Percentiles rank a stretch among this genome's conserved stretches.
Evolutionary conservation across 1,139 yeast genomes (phyloP).

Genomic region (Geotrichum citri-aurantii): DNA sequence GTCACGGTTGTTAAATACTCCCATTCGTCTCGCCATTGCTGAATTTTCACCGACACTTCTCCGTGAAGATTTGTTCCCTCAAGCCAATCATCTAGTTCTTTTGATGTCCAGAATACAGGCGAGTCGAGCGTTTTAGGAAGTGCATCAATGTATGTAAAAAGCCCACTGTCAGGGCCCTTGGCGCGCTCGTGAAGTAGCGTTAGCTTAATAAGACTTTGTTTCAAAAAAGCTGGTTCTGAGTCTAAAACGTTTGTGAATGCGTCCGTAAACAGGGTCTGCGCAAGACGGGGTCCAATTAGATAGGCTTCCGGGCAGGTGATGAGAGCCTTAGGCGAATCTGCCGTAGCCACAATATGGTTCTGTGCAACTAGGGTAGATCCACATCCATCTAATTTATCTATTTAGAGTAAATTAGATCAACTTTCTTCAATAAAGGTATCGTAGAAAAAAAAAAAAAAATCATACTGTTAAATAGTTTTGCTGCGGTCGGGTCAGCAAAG

Average conservation of each 20-base stretch:
- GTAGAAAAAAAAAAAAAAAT: background rate
- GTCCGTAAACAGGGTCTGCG: conserved; percentile 21
- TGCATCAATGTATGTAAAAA: conserved; percentile 8
- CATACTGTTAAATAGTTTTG: conserved; percentile 7
- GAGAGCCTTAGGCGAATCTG: conserved; percentile 20
- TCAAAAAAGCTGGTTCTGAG: background rate
- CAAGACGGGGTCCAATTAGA: conserved; percentile 28
- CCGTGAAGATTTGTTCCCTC: conserved; percentile 55
- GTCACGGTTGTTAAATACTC: conserved; percentile 2
- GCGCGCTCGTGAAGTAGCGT: conserved; percentile 22
- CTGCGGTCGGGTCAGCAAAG: conserved; percentile 23
- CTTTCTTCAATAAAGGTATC: background rate
- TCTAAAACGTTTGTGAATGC: background rate
- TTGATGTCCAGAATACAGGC: conserved; percentile 27
- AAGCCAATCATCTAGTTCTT: conserved; percentile 44
- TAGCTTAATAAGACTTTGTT: conserved; percentile 25
- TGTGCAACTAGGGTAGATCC: conserved; percentile 26
- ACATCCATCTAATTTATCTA: background rate
- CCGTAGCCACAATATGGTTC: conserved; percentile 20
- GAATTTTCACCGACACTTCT: conserved; percentile 29
- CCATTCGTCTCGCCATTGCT: conserved; percentile 34
- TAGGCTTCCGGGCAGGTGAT: conserved; percentile 26
- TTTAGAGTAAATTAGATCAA: background rate
- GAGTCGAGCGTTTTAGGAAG: conserved; percentile 14
- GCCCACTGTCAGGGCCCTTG: background rate